A percentile compares a stretch with the other conserved stretches of the same genome.
These are phyloP conservation scores for Exophiala bonariae DNA, from an alignment of 2,329 filamentous ascomycete species.

Conservation along the genomic window DNA sequence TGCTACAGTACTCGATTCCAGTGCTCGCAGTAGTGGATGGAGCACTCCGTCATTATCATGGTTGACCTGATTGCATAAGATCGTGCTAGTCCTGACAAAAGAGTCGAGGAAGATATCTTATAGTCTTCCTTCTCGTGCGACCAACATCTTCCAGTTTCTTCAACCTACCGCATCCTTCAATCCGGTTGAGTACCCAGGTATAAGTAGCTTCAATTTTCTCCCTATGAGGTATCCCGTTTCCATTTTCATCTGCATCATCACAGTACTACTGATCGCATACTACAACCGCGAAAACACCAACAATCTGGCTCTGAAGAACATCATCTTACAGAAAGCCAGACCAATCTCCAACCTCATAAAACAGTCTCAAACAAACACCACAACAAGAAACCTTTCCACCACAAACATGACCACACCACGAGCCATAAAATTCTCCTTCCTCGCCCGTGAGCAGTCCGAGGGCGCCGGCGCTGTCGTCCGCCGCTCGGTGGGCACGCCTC, in stretches of 20 bases:
- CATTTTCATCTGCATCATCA: slow-evolving; percentile 21
- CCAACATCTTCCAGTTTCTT: slow-evolving; percentile 20
- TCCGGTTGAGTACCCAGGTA: slow-evolving; percentile 8
- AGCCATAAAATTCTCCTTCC: slow-evolving; percentile 78
- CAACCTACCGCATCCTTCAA: too few relatives aligned
- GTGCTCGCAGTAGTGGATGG: too few relatives aligned
- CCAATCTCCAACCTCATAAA: slow-evolving; percentile 11
- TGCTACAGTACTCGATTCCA: too few relatives aligned
- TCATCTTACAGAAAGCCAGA: slow-evolving; percentile 17
- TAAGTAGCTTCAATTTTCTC: slow-evolving; percentile 14
- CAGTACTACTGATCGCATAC: slow-evolving; percentile 16
- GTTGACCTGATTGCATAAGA: too few relatives aligned
- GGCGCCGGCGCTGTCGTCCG: slow-evolving; percentile 85
- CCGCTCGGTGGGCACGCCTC: slow-evolving; percentile 80
- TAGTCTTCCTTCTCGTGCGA: not conserved
- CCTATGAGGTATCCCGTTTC: slow-evolving; percentile 15
- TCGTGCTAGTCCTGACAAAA: not conserved
- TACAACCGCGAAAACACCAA: slow-evolving; percentile 9
- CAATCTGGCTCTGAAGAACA: slow-evolving; percentile 21
- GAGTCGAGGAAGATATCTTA: not conserved
- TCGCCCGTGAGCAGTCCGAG: slow-evolving; percentile 82
- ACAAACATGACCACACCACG: slow-evolving; percentile 67
- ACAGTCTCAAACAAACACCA: slow-evolving; percentile 4
- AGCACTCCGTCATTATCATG: too few relatives aligned
- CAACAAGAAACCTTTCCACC: slow-evolving; percentile 11